Conservation (phyloP, 192 early-diverging fungal genomes). For the Chytriomyces sp. region DNA sequence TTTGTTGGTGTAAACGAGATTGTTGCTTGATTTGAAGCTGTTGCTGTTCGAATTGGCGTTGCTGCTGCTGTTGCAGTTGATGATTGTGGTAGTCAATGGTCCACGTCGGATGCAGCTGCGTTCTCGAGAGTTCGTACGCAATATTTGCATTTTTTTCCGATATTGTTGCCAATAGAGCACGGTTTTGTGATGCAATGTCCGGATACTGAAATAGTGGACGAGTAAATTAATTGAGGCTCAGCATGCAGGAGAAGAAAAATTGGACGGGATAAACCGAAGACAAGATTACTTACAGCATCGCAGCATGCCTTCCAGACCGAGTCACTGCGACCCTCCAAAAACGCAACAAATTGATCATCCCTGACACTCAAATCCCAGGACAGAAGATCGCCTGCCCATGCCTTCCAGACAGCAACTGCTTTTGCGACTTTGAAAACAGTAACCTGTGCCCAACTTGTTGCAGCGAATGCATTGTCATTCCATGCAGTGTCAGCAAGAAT, state of each 20-base stretch:
- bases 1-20: neutral
- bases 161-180: neutral
- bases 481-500: neutral
- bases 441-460: constrained; percentile 35
- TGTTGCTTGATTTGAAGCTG: neutral
- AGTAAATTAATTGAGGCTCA: neutral
- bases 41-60: constrained; percentile 1
- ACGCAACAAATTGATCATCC: neutral
- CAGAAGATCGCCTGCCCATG: constrained; percentile 26
- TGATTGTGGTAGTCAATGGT: constrained; percentile 1
- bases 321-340: neutral
- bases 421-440: constrained; percentile 28
- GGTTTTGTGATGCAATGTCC: neutral
- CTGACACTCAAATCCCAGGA: constrained; percentile 27
- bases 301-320: no score
- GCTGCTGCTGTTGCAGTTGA: constrained; percentile 13
- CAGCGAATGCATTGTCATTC: constrained; percentile 36
- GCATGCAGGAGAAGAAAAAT: no score
- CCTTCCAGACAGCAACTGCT: constrained; percentile 32
- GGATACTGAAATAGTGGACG: constrained; percentile 2
- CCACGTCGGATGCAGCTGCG: constrained; percentile 16
- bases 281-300: no score
- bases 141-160: neutral
- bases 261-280: no score
- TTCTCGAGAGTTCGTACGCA: neutral